phyloP scores from a whole-genome alignment of 2,329 filamentous ascomycete genomes.

The Pleomassaria siparia region DNA sequence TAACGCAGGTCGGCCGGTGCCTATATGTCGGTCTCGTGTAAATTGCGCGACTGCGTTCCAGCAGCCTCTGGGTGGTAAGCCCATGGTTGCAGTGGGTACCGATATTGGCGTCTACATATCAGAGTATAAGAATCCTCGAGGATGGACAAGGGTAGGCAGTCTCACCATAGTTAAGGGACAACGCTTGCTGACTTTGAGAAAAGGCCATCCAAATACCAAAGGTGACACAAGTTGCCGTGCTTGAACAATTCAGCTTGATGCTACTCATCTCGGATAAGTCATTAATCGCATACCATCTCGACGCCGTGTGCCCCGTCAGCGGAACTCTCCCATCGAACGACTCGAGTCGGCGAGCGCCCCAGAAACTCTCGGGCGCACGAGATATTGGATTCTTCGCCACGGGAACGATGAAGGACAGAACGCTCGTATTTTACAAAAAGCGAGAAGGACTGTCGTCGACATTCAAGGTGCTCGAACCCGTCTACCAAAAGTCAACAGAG shows the following conservation, averaged over 20 bases:
- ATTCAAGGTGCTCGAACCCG: conserved; percentile 95
- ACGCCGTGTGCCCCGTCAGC: conserved; percentile 67
- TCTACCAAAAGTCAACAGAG: conserved; percentile 88
- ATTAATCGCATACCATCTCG: conserved; percentile 89
- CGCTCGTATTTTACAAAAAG: conserved; percentile 95
- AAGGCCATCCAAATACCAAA: conserved; percentile 74
- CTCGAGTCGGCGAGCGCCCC: conserved; percentile 80
- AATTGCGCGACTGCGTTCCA: conserved; percentile 93
- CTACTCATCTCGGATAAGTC: conserved; percentile 89
- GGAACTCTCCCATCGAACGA: conserved; percentile 65
- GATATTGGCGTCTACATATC: conserved; percentile 92
- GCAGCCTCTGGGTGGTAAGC: conserved; percentile 69
- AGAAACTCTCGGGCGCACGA: conserved; percentile 81
- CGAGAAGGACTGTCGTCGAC: conserved; percentile 88
- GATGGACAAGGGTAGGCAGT: conserved; percentile 77
- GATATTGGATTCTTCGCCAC: conserved; percentile 97
- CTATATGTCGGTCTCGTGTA: conserved; percentile 81
- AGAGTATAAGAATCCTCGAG: conserved; percentile 83
- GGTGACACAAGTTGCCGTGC: conserved; percentile 89
- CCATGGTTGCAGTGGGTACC: conserved; percentile 91
- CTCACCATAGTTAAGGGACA: conserved; percentile 1
- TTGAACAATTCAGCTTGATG: conserved; percentile 94
- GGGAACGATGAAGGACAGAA: conserved; percentile 94
- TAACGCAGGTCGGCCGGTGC: conserved; percentile 66
- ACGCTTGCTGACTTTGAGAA: conserved; percentile 29